phyloP scores from a whole-genome alignment of 2,329 filamentous ascomycete genomes.

The Neopestalotiopsis clavispora region DNA sequence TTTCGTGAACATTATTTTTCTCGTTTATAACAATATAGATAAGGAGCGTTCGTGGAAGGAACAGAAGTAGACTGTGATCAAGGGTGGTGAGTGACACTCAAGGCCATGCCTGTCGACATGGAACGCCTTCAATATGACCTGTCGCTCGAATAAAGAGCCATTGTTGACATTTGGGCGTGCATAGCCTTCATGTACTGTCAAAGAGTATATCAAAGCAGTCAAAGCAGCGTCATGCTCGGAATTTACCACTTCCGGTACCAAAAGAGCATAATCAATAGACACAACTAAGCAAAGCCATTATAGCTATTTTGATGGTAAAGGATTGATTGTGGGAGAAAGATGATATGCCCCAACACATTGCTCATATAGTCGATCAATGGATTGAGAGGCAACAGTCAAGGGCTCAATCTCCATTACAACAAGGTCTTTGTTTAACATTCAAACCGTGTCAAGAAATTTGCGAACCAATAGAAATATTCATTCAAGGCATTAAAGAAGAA shows the following conservation, averaged over 20 bases:
- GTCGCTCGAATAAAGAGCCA: background rate
- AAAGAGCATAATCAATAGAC: background rate
- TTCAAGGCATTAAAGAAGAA: no score
- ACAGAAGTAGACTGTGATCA: background rate
- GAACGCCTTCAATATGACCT: background rate
- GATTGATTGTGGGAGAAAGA: background rate
- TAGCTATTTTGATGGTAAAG: background rate
- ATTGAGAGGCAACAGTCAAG: background rate
- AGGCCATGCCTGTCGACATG: background rate
- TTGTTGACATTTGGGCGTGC: background rate
- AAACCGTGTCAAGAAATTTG: no score
- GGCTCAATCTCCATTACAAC: background rate
- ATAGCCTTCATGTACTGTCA: background rate
- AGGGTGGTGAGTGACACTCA: background rate
- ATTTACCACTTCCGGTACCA: background rate
- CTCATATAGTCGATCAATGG: background rate
- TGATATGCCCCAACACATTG: background rate
- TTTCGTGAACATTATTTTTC: conserved; percentile 10
- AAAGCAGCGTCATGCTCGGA: background rate
- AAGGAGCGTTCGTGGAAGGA: background rate
- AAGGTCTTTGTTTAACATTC: background rate
- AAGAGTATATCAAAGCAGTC: conserved; percentile 1
- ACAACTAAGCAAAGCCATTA: background rate
- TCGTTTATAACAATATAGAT: background rate
- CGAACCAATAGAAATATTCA: no score